phyloP scores from a whole-genome alignment of 768 basidiomycete genomes.

The Hortiboletus campestris region DNA sequence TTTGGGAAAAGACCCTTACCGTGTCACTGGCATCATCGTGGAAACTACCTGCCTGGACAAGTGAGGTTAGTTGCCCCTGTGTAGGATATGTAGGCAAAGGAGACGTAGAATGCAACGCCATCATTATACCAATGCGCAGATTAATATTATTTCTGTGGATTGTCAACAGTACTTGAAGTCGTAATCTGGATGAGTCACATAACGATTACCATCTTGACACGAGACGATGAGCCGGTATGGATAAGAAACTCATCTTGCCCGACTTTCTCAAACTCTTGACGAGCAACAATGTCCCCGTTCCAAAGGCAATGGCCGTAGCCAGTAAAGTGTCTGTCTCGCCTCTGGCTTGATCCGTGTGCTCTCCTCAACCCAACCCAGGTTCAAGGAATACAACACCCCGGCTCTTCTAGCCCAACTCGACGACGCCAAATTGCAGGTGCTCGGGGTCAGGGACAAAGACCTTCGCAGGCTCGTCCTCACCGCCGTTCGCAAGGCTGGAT shows the following conservation, averaged over 20 bases:
- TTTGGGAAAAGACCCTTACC: constrained; percentile 75
- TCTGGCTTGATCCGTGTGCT: not conserved
- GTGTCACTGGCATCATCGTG: constrained; percentile 84
- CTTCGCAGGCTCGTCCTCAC: constrained; percentile 57
- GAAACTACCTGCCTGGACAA: constrained; percentile 80
- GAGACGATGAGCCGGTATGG: constrained; percentile 7
- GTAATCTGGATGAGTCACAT: not conserved
- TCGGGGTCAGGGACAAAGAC: constrained; percentile 65
- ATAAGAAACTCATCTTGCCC: constrained; percentile 57
- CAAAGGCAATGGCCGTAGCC: constrained; percentile 68
- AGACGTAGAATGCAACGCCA: constrained; percentile 11
- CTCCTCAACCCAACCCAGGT: constrained; percentile 44
- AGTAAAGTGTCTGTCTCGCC: constrained; percentile 57
- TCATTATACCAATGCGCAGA: constrained; percentile 24
- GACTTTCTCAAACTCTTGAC: constrained; percentile 67
- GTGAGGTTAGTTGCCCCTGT: constrained; percentile 32
- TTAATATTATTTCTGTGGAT: constrained; percentile 9
- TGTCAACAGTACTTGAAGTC: not conserved
- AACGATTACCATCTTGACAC: too few species aligned
- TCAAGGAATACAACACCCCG: constrained; percentile 67
- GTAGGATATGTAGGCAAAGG: constrained; percentile 6
- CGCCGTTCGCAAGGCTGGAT: constrained; percentile 66
- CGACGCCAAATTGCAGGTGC: constrained; percentile 53
- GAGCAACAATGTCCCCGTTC: constrained; percentile 50
- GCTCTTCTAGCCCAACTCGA: constrained; percentile 55